phyloP scores from a whole-genome alignment of 2,329 filamentous ascomycete genomes.

The Penicillium polonicum region DNA sequence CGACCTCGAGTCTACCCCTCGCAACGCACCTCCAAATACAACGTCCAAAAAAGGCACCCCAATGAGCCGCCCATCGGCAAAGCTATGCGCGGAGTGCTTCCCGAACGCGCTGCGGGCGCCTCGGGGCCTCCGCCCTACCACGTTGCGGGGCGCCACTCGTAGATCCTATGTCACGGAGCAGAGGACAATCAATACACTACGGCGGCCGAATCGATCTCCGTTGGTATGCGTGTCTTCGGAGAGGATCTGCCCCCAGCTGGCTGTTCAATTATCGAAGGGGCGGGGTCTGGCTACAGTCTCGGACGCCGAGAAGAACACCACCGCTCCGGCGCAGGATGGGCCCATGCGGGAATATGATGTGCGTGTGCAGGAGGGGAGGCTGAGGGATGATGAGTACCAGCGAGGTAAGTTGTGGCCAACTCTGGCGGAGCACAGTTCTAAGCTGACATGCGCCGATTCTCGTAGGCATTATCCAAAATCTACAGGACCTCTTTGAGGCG shows the following conservation, averaged over 20 bases:
- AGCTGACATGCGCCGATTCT: not conserved
- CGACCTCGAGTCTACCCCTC: not conserved
- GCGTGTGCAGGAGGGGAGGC: conserved; percentile 68
- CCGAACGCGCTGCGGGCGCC: conserved; percentile 27
- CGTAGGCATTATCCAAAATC: conserved; percentile 77
- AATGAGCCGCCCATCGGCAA: conserved; percentile 35
- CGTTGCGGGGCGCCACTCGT: conserved; percentile 17
- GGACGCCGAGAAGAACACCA: conserved; percentile 12
- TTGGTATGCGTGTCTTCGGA: not conserved
- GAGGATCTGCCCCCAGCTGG: conserved; percentile 15
- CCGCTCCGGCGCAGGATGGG: conserved; percentile 47
- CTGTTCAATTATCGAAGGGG: conserved; percentile 18
- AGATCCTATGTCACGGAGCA: conserved; percentile 20
- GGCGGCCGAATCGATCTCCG: not conserved
- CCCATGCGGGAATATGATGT: conserved; percentile 86
- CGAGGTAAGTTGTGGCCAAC: conserved; percentile 58
- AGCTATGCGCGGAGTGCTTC: conserved; percentile 32
- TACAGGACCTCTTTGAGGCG: conserved; percentile 86
- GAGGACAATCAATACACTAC: conserved; percentile 13
- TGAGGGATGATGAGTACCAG: conserved; percentile 89
- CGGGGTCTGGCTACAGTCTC: conserved; percentile 22
- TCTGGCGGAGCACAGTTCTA: not conserved
- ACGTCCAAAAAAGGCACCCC: not conserved
- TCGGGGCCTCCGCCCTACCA: conserved; percentile 17
- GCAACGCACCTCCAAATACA: conserved; percentile 3